Base-by-base conservation (phyloP, 1,284 basidiomycete genomes). In the Trichosporon coremiiforme region DNA sequence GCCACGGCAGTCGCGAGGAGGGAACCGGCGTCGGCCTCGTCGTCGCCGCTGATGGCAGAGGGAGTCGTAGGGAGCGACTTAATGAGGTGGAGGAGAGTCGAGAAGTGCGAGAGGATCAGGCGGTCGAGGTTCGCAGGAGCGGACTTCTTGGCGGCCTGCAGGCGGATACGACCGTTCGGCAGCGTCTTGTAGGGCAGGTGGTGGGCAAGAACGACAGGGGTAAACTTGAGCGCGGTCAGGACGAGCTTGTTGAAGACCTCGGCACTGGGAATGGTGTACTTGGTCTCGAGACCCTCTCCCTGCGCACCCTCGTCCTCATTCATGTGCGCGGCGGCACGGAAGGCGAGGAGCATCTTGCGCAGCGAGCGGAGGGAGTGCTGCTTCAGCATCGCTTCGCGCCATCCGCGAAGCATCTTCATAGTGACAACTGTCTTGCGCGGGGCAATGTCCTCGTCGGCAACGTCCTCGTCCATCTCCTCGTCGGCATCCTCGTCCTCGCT, bases 171-270 rank as follows among this genome's bases (percentile, higher is more conserved):
- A 69, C 94, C 95, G 76, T 89, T 90, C 7, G 89, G 80, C 13
- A 93, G 86, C 3, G 89, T 90, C 84, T 94, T 95, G 85, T 89
- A 93, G 0, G 96, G 95, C 50, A 92, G 87, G 79, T 98, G 95
- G 77, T 95, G 90, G 69, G 89, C 87, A 10, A 99, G 87, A 1
- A 98, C 88, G 45, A 98, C 87, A 0, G 96, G 96, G 0, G 94
- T 95, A 84, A 94, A 99, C 79, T 90, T 90, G 66, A 99, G 86
- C 0, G 94, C 86, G 1, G 95, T 97, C 13, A 89, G 88, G 38
- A 99, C 87, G 22, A 99, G 87, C 84, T 98, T 97, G 85, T 91
- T 92, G 85, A 96, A 99, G 17, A 96, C 93, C 91, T 93, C 89
- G 0, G 93, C 87, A 76, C 86, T 91, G 75, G 94, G 91, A 66